Conservation (phyloP, 352 stramenopile genomes). For the Phytophthora palmivora region DNA sequence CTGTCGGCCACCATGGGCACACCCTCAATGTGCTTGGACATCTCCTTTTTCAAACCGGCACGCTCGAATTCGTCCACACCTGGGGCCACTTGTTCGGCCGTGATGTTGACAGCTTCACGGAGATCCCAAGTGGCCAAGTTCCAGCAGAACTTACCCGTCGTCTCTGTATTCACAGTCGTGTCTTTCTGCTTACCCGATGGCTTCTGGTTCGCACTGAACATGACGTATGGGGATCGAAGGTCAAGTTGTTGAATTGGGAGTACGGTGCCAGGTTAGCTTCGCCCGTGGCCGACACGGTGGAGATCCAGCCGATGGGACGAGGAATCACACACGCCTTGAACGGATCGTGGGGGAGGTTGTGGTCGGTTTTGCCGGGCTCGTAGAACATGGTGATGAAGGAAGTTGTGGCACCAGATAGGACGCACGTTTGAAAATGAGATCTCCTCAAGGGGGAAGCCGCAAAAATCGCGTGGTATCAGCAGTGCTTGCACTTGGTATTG, state of each 20-base stretch:
- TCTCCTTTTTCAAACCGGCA: conserved; percentile 36
- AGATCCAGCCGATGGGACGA: conserved; percentile 41
- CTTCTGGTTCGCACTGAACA: conserved; percentile 46
- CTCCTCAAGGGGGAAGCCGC: neutral
- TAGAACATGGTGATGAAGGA: conserved; percentile 29
- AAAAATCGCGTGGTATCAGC: conserved; percentile 8
- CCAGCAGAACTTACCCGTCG: conserved; percentile 40
- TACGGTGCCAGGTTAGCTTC: conserved; percentile 36
- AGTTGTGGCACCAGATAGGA: conserved; percentile 1
- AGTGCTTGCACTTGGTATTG: conserved; percentile 39
- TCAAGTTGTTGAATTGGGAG: conserved; percentile 46
- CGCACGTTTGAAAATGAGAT: conserved; percentile 25
- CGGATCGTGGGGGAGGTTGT: conserved; percentile 41
- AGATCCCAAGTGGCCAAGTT: conserved; percentile 40
- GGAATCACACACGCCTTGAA: conserved; percentile 42
- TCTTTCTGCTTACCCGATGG: conserved; percentile 39
- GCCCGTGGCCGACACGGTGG: conserved; percentile 30
- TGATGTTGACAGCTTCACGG: conserved; percentile 39
- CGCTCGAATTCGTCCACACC: conserved; percentile 42
- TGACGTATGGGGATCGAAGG: conserved; percentile 43
- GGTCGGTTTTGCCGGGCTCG: conserved; percentile 39
- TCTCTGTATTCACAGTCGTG: conserved; percentile 36
- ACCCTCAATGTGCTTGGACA: conserved; percentile 31
- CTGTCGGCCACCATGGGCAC: conserved; percentile 46
- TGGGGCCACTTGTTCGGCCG: conserved; percentile 30